Base-by-base conservation (phyloP, 2,329 filamentous ascomycete genomes). In the Blastomyces parvus region DNA sequence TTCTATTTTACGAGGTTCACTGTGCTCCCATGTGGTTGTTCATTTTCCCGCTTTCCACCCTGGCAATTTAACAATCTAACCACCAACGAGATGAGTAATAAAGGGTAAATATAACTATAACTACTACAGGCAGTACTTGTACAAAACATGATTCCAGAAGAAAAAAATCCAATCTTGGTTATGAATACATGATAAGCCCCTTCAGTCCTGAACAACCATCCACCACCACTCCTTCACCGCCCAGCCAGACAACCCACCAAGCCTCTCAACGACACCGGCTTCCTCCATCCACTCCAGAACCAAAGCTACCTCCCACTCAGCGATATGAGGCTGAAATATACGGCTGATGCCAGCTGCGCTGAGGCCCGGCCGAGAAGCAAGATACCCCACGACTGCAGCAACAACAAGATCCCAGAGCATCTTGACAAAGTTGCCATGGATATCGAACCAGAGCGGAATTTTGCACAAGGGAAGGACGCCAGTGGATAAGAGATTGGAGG, bases 401-500 rank as follows among this genome's bases (percentile, higher is more conserved):
- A 79, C 64, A 13, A 74, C 73, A 59, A 75, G 69, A 13, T 79
- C 74, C 80, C 80, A 82, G 25, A 76, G 67, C 7, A 68, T 56
- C 14, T 68, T 65, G 3, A 75, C 69, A 14, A 77, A 66, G 17
- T 74, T 69, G 0, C 74, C 76, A 62, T 81, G 77, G 59, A 82
- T 79, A 66, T 81, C 79, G 61, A 77, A 73, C 80, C 80, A 82
- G 17, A 81, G 61, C 0, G 80, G 80, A 27, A 79, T 74, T 46
- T 71, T 75, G 13, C 68, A 69, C 0, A 72, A 67, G 22, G 44
- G 33, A 11, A 59, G 19, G 13, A 40, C 22, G 9, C 46, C 30
- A 3, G 42, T 53, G 8, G 60, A 44, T n/a, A 30, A 30, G 2
- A 30, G 27, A 4, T 2, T 2, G 27, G 13, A 38, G 36, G 36